Evolutionary conservation across 2,329 filamentous ascomycete genomes (phyloP).

Genomic region (Hypoxylon sp.): DNA sequence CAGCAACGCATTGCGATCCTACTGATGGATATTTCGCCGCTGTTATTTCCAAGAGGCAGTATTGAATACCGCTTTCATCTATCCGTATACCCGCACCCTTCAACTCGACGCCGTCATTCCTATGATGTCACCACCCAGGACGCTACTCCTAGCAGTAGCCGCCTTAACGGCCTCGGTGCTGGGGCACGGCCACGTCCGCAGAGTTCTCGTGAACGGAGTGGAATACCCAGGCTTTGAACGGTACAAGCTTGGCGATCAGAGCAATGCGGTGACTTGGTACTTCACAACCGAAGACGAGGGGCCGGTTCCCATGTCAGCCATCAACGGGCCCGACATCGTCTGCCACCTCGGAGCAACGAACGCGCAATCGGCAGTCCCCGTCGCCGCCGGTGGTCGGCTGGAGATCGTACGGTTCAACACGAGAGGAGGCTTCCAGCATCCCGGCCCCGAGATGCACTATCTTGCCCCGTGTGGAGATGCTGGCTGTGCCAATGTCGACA

Average conservation of each 20-base stretch:
- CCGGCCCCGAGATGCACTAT: conserved; percentile 47
- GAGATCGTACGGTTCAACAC: conserved; percentile 42
- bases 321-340: conserved; percentile 34
- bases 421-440: conserved; percentile 35
- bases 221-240: conserved; percentile 42
- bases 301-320: conserved; percentile 21
- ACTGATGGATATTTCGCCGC: too few relatives aligned
- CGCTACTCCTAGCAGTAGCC: conserved; percentile 22
- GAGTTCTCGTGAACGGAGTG: conserved; percentile 30
- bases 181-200: conserved; percentile 37
- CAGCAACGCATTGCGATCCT: too few relatives aligned
- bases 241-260: conserved; percentile 45
- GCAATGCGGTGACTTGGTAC: conserved; percentile 38
- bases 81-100: not conserved
- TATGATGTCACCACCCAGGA: conserved; percentile 29
- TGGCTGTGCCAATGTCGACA: conserved; percentile 44
- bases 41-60: too few relatives aligned
- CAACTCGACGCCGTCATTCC: not conserved
- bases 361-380: conserved; percentile 31
- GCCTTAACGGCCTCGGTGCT: conserved; percentile 12
- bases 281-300: conserved; percentile 39
- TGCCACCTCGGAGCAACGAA: conserved; percentile 33
- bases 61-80: too few relatives aligned
- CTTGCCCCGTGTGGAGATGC: conserved; percentile 48
- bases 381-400: conserved; percentile 40